Evolutionary conservation across 2,329 filamentous ascomycete species (phyloP).

Genomic region (Colletotrichum sp.): DNA sequence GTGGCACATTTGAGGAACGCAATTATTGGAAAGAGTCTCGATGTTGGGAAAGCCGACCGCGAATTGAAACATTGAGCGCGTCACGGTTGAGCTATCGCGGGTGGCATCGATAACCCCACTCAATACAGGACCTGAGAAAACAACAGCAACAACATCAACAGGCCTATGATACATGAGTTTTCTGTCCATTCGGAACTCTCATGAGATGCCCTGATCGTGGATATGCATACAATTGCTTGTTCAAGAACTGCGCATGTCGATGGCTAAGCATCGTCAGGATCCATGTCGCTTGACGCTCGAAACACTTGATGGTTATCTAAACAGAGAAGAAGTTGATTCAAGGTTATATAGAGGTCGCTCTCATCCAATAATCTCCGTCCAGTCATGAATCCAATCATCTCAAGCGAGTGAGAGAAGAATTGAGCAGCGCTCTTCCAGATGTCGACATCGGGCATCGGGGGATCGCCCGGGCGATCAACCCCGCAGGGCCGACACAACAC

Average conservation of each 20-base stretch:
- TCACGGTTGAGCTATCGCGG: background rate
- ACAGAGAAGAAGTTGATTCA: background rate
- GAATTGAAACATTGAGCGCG: background rate
- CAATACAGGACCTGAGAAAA: background rate
- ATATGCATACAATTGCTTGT: background rate
- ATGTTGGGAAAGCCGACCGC: background rate
- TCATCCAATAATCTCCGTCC: background rate
- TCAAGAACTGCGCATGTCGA: background rate
- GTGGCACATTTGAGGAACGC: background rate
- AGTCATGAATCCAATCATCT: background rate
- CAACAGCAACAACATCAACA: background rate
- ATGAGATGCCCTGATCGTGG: background rate
- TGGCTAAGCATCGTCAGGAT: background rate
- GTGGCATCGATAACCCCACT: background rate
- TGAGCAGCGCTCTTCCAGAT: background rate
- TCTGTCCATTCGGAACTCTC: background rate
- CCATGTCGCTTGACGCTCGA: background rate
- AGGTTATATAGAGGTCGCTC: background rate
- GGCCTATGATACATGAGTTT: background rate
- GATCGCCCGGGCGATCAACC: background rate
- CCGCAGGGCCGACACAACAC: background rate
- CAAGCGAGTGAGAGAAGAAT: background rate
- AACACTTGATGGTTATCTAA: background rate
- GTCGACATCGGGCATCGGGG: constrained; percentile 8
- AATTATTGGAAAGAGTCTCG: background rate